phyloP scores from a whole-genome alignment of 1,139 yeast genomes.

The Pichia sp. region DNA sequence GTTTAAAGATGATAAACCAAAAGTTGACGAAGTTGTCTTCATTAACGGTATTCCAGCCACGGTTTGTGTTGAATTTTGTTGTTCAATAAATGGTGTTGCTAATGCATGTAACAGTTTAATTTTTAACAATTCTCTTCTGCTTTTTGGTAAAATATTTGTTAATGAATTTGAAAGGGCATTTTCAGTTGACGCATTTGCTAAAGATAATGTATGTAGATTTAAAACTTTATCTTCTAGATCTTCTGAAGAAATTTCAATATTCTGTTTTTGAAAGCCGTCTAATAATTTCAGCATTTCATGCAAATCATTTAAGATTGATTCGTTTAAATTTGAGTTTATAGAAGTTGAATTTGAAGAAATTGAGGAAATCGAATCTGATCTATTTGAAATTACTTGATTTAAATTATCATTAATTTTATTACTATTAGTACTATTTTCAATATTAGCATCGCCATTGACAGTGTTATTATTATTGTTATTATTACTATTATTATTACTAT shows the following conservation, averaged over 20 bases:
- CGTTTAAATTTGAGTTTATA: too few relatives aligned
- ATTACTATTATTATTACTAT: neutral
- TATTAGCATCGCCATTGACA: too few relatives aligned
- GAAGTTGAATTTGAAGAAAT: neutral
- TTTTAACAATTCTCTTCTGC: slow-evolving; percentile 43
- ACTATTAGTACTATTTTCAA: too few relatives aligned
- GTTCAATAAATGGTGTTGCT: slow-evolving; percentile 73
- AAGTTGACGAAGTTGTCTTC: slow-evolving; percentile 34
- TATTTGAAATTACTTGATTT: too few relatives aligned
- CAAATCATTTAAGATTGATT: slow-evolving; percentile 32
- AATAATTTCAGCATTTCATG: slow-evolving; percentile 40
- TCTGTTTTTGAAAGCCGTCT: slow-evolving; percentile 27
- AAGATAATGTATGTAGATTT: slow-evolving; percentile 51
- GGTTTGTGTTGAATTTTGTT: slow-evolving; percentile 30
- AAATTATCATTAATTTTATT: neutral
- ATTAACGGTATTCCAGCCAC: slow-evolving; percentile 30
- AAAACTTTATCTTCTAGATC: slow-evolving; percentile 34
- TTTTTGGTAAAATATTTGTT: too few relatives aligned
- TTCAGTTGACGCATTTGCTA: slow-evolving; percentile 30
- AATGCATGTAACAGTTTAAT: slow-evolving; percentile 56
- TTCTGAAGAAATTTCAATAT: slow-evolving; percentile 14
- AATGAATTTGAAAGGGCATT: too few relatives aligned
- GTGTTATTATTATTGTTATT: neutral
- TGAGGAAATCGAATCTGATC: slow-evolving; percentile 5
- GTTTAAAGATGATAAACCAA: slow-evolving; percentile 36